Evolutionary conservation across 805 yeast species (phyloP).

Genomic region (Suhomyces xylopsoci): DNA sequence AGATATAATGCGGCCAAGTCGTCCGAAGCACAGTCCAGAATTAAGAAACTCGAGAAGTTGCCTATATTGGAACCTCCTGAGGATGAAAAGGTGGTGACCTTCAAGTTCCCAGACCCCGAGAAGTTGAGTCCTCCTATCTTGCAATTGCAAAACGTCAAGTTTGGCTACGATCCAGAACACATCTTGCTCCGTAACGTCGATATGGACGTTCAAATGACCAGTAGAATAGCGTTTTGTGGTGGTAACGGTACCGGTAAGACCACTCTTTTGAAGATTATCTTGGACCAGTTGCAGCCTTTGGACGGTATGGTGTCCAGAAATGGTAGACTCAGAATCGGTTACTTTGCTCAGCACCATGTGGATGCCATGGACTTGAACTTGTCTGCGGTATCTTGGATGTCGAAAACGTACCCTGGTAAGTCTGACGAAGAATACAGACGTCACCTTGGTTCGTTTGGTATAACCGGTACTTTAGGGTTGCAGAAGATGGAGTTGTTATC

Average conservation of each 20-base stretch:
- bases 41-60: constrained; percentile 90
- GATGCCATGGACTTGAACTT: constrained; percentile 89
- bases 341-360: constrained; percentile 97
- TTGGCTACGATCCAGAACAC: constrained; percentile 71
- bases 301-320: constrained; percentile 78
- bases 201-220: constrained; percentile 86
- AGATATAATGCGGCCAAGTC: constrained; percentile 98
- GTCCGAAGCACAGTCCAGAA: constrained; percentile 96
- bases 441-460: constrained; percentile 95
- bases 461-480: constrained; percentile 88
- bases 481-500: constrained; percentile 87
- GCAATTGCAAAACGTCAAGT: constrained; percentile 80
- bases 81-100: constrained; percentile 79
- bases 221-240: constrained; percentile 95
- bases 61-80: constrained; percentile 93
- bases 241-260: constrained; percentile 99
- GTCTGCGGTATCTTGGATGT: constrained; percentile 94
- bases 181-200: constrained; percentile 75
- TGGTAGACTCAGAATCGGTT: constrained; percentile 87
- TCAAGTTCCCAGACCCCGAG: constrained; percentile 95
- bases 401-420: constrained; percentile 83
- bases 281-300: constrained; percentile 72
- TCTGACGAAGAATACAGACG: constrained; percentile 96
- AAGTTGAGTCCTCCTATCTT: constrained; percentile 88
- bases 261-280: constrained; percentile 79